Base-by-base conservation (phyloP, 306 rosid genomes). In the Trichosanthes truncata region DNA sequence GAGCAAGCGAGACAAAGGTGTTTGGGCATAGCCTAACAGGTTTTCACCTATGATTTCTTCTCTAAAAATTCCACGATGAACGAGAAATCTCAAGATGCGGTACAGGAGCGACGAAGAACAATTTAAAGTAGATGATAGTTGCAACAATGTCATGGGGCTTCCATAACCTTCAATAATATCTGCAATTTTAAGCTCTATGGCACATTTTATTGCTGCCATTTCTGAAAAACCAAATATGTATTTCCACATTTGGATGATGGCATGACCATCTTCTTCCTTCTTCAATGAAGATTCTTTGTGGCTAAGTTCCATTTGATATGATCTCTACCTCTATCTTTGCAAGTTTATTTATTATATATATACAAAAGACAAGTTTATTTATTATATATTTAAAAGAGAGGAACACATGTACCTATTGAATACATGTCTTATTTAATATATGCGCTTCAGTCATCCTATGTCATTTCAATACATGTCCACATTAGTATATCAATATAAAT, bases 161-260 rank as follows among this genome's bases (percentile, higher is more conserved):
- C 84, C 87, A 60, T 89, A 85, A 4, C 17, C 79, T 84, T 89
- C 97, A 4, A 92, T 84, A 65, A 85, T 79, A 11, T 93, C 97
- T 0, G 91, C 88, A 74, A 93, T 84, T 75, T 86, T 86, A 15
- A 93, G 91, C 62, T 93, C 90, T 57, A 93, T 80, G 20, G 89
- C 90, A 76, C 97, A 90, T 78, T 85, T 92, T 33, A 93, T 84
- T 3, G 85, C 93, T 0, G 91, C 90, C 45, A 79, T 45, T 82
- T 94, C 96, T 0, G 68, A 83, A 74, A 87, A 90, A 13, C 98
- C 91, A 7, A 87, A 85, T 55, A 84, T 51, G 83, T 87, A 88
- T 40, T 74, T 89, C 89, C 90, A 89, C 0, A 89, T 80, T 1
- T 79, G 72, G 14, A 80, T 20, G 38, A 81, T 78, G 0, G 89